phyloP scores from a whole-genome alignment of 176 grass and related monocot species.

The Poa pratensis region DNA sequence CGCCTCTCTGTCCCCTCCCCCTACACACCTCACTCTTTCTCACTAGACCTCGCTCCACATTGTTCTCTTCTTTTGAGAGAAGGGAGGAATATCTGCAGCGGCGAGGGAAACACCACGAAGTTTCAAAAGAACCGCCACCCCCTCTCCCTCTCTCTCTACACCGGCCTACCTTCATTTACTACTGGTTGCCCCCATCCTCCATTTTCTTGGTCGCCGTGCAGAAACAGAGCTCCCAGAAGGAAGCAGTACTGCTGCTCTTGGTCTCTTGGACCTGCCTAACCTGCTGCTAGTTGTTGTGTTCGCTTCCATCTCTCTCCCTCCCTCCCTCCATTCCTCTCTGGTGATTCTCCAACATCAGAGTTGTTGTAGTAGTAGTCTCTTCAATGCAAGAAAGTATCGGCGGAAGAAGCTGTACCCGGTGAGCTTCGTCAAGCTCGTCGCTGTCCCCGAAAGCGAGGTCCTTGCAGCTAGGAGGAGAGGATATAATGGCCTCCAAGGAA shows the following conservation, averaged over 20 bases:
- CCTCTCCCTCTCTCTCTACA: neutral
- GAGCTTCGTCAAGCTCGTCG: slow-evolving; percentile 29
- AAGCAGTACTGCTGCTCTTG: slow-evolving; percentile 30
- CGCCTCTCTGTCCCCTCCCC: neutral
- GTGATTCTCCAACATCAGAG: slow-evolving; percentile 28
- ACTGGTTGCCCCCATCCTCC: slow-evolving; percentile 32
- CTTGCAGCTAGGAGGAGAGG: neutral
- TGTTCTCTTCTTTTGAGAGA: slow-evolving; percentile 78
- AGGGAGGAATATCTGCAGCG: slow-evolving; percentile 58
- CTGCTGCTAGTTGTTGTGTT: neutral
- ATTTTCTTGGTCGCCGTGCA: slow-evolving; percentile 47
- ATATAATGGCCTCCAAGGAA: slow-evolving; percentile 71
- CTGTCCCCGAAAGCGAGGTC: slow-evolving; percentile 39
- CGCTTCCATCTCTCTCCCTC: neutral
- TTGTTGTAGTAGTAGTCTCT: slow-evolving; percentile 20
- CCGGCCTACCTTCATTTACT: slow-evolving; percentile 46
- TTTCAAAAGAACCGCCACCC: slow-evolving; percentile 76
- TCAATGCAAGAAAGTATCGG: slow-evolving; percentile 58
- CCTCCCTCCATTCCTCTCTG: neutral
- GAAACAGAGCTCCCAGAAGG: slow-evolving; percentile 25
- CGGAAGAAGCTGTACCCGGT: slow-evolving; percentile 29
- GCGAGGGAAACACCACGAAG: slow-evolving; percentile 53
- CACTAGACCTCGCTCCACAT: slow-evolving; percentile 26
- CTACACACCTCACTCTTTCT: too few species aligned
- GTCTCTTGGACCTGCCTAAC: neutral